Conservation (phyloP, 345 rosid genomes). For the Citrus reticulata region DNA sequence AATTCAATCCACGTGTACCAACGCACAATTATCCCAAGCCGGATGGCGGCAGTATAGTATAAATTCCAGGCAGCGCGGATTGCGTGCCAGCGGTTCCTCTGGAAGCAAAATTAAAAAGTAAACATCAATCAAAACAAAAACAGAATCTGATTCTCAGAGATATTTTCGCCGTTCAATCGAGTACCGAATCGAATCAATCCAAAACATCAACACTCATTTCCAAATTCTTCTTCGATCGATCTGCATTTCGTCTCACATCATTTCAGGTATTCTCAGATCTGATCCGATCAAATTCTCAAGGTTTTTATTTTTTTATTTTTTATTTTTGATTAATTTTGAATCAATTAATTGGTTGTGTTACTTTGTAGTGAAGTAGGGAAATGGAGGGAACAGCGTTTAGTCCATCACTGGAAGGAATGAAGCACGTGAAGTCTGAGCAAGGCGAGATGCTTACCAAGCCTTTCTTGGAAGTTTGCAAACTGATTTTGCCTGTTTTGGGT, state of each 20-base stretch:
- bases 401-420: slow-evolving; percentile 86
- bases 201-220: not conserved
- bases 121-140: not conserved
- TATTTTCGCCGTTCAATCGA: not conserved
- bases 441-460: slow-evolving; percentile 84
- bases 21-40: not conserved
- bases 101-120: too few species aligned
- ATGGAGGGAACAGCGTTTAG: slow-evolving; percentile 83
- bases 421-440: slow-evolving; percentile 61
- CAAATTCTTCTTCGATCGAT: not conserved
- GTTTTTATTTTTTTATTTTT: not conserved
- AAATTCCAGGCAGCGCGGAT: not conserved
- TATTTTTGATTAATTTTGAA: not conserved
- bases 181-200: not conserved
- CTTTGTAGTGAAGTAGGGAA: not conserved
- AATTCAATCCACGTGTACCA: not conserved
- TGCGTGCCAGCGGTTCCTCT: not conserved
- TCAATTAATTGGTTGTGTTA: not conserved
- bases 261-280: not conserved
- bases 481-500: slow-evolving; percentile 85
- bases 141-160: slow-evolving; percentile 5
- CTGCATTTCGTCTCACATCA: not conserved
- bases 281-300: not conserved
- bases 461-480: slow-evolving; percentile 83
- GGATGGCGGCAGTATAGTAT: not conserved